Base-by-base conservation (phyloP, 2,329 filamentous ascomycete genomes). In the Triangularia setosa region DNA sequence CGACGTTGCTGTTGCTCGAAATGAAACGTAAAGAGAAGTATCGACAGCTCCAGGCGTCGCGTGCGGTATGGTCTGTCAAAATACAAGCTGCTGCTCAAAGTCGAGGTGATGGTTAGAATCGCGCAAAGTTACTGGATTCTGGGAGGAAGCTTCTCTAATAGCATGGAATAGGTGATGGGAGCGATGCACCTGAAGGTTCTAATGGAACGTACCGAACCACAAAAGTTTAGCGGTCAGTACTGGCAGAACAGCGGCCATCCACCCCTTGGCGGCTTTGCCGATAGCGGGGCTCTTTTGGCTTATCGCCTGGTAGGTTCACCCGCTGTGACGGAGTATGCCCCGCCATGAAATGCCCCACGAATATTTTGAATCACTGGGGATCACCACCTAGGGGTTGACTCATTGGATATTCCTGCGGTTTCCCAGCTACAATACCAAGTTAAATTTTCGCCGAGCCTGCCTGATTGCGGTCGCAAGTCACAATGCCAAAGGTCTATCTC, bases 401-500 rank as follows among this genome's bases (percentile, higher is more conserved):
- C 67, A 69, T 57, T 52, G 30, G 14, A 7, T 21, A 48, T 18
- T 30, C 16, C 6, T 27, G 16, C 24, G 14, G 25, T 24, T 16
- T 33, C 33, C 28, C 14, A 40, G 33, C 4, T 7, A 18, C 58
- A 58, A 27, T 11, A 60, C 35, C 35, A 57, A 16, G 3, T 21
- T 28, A 24, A n/a, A 8, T 3, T 52, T 2, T 61, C 27, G 24
- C 30, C 9, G 12, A 52, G 16, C 24, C 18, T 59, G 27, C 25
- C 16, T 27, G 8, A 40, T 33, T 11, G 52, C 28, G 24, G 25
- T 44, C 30, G 48, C 21, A 27, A 27, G 70, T 66, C 73, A 83
- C 72, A 59, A 93, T 93, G 90, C 87, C 90, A 68, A 91, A 85
- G 58, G 90, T 94, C 68, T 86, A 94, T 79, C 79, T 95, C 62